Evolutionary conservation across 2,329 filamentous ascomycete species (phyloP).

Genomic region (Ophiostoma quercus): DNA sequence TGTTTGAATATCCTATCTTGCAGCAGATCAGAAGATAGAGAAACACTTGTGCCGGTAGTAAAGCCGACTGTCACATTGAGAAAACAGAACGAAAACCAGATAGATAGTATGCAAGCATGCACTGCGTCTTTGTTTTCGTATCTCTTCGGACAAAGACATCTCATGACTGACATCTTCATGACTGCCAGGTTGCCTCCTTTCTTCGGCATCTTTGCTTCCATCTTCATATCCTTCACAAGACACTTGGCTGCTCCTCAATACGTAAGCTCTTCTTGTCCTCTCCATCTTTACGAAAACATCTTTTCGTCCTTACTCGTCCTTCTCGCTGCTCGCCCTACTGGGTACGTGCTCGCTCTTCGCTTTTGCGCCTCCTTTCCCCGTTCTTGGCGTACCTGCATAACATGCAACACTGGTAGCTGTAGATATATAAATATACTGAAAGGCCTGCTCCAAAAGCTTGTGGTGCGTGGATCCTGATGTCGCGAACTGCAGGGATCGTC

Average conservation of each 20-base stretch:
- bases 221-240: not conserved
- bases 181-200: not conserved
- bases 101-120: too few species aligned
- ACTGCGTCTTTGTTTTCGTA: too few species aligned
- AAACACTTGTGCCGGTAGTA: not conserved
- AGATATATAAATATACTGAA: not conserved
- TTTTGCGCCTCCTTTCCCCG: slow-evolving; percentile 6
- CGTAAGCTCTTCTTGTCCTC: not conserved
- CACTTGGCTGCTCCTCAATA: slow-evolving; percentile 14
- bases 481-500: not conserved
- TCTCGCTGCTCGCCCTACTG: not conserved
- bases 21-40: not conserved
- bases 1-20: not conserved
- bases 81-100: not conserved
- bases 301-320: not conserved
- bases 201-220: not conserved
- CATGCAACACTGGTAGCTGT: slow-evolving; percentile 3
- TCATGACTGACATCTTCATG: not conserved
- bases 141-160: too few species aligned
- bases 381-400: slow-evolving; percentile 16
- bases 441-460: slow-evolving; percentile 4
- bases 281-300: not conserved
- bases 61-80: not conserved
- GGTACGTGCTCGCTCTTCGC: not conserved
- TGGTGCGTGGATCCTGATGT: not conserved